Conservation (phyloP, 2,329 filamentous ascomycete genomes). For the Endoconidiophora polonica region DNA sequence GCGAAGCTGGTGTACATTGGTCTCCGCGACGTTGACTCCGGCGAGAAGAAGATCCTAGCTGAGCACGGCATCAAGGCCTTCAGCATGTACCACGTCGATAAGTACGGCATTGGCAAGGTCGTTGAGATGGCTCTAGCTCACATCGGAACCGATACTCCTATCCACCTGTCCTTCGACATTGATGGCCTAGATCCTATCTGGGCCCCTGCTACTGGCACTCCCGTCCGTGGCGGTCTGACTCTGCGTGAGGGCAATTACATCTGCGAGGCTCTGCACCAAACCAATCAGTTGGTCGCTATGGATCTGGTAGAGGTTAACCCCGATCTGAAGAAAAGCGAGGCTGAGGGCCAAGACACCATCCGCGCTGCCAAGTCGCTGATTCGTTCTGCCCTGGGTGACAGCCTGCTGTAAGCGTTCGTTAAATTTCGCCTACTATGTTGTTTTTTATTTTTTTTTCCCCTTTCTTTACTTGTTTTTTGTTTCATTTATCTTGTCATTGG, state of each 20-base stretch:
- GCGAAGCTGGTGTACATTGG: constrained; percentile 96
- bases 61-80: constrained; percentile 90
- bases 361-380: constrained; percentile 82
- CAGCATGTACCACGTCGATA: constrained; percentile 95
- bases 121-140: constrained; percentile 98
- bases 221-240: constrained; percentile 82
- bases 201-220: constrained; percentile 90
- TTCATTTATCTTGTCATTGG: neutral
- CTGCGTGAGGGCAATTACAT: constrained; percentile 94
- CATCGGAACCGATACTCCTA: constrained; percentile 85
- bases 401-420: constrained; percentile 42
- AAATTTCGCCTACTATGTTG: neutral
- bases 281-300: constrained; percentile 60
- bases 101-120: constrained; percentile 85
- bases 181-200: constrained; percentile 92
- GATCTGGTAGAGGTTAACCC: constrained; percentile 76
- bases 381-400: constrained; percentile 82
- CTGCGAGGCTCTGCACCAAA: constrained; percentile 71
- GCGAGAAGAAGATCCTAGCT: constrained; percentile 79
- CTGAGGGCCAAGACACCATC: constrained; percentile 62
- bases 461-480: neutral
- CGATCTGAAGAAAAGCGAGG: constrained; percentile 42
- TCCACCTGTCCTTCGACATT: constrained; percentile 94
- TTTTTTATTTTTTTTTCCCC: neutral
- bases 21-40: constrained; percentile 77